Conservation (phyloP, 441 rosid species). For the Capsella rubella region DNA sequence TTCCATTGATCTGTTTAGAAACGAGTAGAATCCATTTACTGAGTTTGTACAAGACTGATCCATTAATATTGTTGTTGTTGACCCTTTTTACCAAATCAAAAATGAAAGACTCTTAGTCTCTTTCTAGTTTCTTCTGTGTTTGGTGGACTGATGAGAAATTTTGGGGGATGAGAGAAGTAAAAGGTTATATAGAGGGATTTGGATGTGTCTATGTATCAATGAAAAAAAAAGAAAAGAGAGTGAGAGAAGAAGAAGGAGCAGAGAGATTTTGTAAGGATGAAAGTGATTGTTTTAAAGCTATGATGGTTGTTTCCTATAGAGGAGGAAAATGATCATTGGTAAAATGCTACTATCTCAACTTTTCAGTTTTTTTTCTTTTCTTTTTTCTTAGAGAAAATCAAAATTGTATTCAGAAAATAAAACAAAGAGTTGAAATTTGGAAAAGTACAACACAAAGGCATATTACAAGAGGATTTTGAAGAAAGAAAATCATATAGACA, state of each 20-base stretch:
- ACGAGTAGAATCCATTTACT: conserved; percentile 81
- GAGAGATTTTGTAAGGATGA: conserved; percentile 61
- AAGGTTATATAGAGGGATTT: conserved; percentile 40
- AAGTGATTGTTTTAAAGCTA: conserved; percentile 86
- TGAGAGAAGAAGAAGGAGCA: conserved; percentile 41
- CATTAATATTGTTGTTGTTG: conserved; percentile 42
- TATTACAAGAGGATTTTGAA: background rate
- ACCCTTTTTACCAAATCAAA: background rate
- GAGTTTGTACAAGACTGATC: conserved; percentile 70
- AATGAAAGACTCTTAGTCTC: conserved; percentile 11
- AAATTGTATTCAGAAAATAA: background rate
- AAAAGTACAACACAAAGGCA: conserved; percentile 11
- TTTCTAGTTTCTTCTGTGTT: background rate
- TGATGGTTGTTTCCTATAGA: conserved; percentile 86
- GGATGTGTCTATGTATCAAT: conserved; percentile 22
- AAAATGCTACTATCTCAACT: conserved; percentile 39
- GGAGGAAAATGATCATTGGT: conserved; percentile 91
- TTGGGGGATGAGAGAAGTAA: conserved; percentile 31
- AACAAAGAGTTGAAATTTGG: background rate
- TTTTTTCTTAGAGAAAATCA: background rate
- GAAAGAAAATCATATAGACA: background rate
- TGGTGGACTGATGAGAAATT: conserved; percentile 35
- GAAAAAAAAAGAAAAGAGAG: conserved; percentile 8
- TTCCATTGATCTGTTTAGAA: conserved; percentile 79
- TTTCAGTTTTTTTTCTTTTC: background rate